Evolutionary conservation across 2,329 filamentous ascomycete species (phyloP).

Genomic region (Emericellopsis cladophorae): DNA sequence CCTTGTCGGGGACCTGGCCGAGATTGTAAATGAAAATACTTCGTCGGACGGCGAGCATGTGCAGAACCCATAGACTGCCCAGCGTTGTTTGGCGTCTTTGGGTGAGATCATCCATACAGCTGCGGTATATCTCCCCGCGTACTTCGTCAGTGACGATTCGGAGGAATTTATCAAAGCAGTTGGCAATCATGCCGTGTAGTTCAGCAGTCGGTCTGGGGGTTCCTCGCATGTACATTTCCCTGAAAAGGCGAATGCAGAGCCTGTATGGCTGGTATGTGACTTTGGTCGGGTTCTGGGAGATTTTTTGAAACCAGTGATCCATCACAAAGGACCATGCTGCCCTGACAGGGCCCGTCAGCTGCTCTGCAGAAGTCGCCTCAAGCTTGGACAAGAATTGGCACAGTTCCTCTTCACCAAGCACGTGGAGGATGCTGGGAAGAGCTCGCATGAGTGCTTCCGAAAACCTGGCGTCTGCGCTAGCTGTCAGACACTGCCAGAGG

Average conservation of each 20-base stretch:
- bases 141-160: constrained; percentile 38
- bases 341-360: constrained; percentile 49
- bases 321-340: constrained; percentile 32
- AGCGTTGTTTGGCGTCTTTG: constrained; percentile 50
- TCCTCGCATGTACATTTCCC: constrained; percentile 47
- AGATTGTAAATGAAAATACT: too few species aligned
- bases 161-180: constrained; percentile 49
- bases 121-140: constrained; percentile 48
- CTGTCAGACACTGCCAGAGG: constrained; percentile 73
- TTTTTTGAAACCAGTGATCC: too few species aligned
- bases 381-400: constrained; percentile 63
- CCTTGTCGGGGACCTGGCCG: too few species aligned
- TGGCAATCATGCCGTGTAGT: constrained; percentile 50
- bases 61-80: constrained; percentile 59
- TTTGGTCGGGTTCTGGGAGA: constrained; percentile 12
- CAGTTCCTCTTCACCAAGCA: constrained; percentile 36
- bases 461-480: constrained; percentile 74
- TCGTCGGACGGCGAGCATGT: too few species aligned
- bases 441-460: constrained; percentile 67
- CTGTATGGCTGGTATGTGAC: constrained; percentile 30
- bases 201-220: constrained; percentile 45
- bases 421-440: constrained; percentile 31
- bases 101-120: constrained; percentile 57
- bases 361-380: constrained; percentile 46
- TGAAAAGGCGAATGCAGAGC: constrained; percentile 54